phyloP scores from a whole-genome alignment of 192 early-diverging fungal genomes.

The Nowakowskiella sp. region DNA sequence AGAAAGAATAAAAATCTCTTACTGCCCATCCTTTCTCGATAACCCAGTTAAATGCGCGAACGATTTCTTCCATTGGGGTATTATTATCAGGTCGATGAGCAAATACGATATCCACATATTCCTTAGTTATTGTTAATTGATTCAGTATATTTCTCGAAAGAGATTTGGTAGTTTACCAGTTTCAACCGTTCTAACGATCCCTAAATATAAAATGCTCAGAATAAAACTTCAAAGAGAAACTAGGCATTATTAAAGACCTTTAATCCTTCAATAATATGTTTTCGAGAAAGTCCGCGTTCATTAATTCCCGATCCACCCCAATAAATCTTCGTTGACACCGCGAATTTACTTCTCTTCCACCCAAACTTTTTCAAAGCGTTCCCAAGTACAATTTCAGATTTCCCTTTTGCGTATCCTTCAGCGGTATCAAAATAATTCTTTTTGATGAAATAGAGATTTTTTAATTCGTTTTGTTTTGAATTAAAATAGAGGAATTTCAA shows the following conservation, averaged over 20 bases:
- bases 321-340: slow-evolving; percentile 78
- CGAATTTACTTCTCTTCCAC: slow-evolving; percentile 62
- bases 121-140: not conserved
- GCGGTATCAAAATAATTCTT: slow-evolving; percentile 45
- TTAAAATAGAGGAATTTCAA: too few relatives aligned
- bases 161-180: too few relatives aligned
- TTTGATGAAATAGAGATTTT: slow-evolving; percentile 15
- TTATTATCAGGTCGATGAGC: slow-evolving; percentile 70
- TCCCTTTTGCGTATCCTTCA: slow-evolving; percentile 51
- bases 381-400: slow-evolving; percentile 70
- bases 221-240: too few relatives aligned
- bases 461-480: too few relatives aligned
- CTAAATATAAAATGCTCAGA: too few relatives aligned
- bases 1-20: too few relatives aligned
- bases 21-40: slow-evolving; percentile 71
- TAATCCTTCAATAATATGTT: slow-evolving; percentile 80
- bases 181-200: too few relatives aligned
- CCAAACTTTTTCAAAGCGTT: slow-evolving; percentile 66
- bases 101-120: slow-evolving; percentile 56
- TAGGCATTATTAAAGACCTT: too few relatives aligned
- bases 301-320: too few relatives aligned
- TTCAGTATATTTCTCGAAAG: too few relatives aligned
- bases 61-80: slow-evolving; percentile 80
- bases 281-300: slow-evolving; percentile 73
- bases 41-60: slow-evolving; percentile 74